Evolutionary conservation across 2,329 filamentous ascomycete species (phyloP), one percentile per base, ranked within the genome.

Genomic region (Elsinoe arachidis): DNA sequence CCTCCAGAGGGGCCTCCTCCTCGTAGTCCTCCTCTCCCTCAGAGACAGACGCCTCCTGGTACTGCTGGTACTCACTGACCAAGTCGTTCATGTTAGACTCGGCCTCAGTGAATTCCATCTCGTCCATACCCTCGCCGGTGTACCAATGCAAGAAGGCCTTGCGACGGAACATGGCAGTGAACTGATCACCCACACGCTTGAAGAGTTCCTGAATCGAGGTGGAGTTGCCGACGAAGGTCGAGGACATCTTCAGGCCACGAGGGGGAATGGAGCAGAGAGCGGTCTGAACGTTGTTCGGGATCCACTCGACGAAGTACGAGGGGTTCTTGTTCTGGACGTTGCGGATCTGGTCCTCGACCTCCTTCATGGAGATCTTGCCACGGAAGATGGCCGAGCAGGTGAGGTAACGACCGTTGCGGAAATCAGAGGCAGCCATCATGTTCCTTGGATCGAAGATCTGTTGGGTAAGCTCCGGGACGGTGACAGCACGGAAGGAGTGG

Each of bases 81-180:
- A 99, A 81, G 77, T 99, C 93, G 82, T 99, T 97, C 93, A 99
- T 97, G 84, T 99, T 99, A 79, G 89, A 95, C 86, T 99, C 93
- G 69, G 93, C 93, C 84, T 99, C 93, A 73, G 93, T 99, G 83
- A 99, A 99, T 82, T 99, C 93, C 93, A 99, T 97, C 87, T 99
- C 93, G 79, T 99, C 93, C 93, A 99, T 99, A 80, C 93, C 93
- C 84, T 99, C 93, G 73, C 91, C 91, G 85, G 93, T 99, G 81
- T 99, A 99, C 93, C 93, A 99, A 83, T 97, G 93, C 85, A 99
- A 89, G 90, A 99, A 99, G 86, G 93, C 93, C 88, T 97, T 99
- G 80, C 93, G 90, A 80, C 93, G 85, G 87, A 99, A 99, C 93
- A 99, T 99, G 74, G 91, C 93, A 79, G 87, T 91, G 85, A 99